A percentile compares a stretch with the other conserved stretches of the same genome.
These are phyloP conservation scores for Trametopsis cervina DNA, from an alignment of 768 basidiomycete species.

Conservation along the genomic window DNA sequence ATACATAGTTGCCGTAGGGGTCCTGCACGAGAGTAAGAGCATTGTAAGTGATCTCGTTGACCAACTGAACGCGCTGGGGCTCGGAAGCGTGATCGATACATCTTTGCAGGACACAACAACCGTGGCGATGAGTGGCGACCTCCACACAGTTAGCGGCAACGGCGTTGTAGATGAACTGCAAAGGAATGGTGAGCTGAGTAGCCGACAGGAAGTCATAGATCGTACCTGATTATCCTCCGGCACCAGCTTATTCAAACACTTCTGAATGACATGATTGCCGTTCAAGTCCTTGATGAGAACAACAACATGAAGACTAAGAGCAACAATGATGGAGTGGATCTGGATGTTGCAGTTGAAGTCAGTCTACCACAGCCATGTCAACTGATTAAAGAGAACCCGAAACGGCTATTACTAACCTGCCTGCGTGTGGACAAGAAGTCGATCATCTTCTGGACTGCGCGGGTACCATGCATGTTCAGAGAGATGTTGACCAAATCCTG, in stretches of 20 bases:
- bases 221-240: slow-evolving; percentile 96
- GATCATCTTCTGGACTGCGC: slow-evolving; percentile 99
- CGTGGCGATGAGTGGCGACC: slow-evolving; percentile 96
- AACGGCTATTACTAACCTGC: slow-evolving; percentile 57
- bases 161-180: slow-evolving; percentile 96
- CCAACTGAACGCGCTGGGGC: slow-evolving; percentile 89
- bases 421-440: slow-evolving; percentile 94
- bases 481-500: slow-evolving; percentile 97
- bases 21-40: slow-evolving; percentile 97
- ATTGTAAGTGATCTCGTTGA: slow-evolving; percentile 98
- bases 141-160: slow-evolving; percentile 99
- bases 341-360: slow-evolving; percentile 80
- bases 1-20: slow-evolving; percentile 88
- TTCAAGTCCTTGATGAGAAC: slow-evolving; percentile 98
- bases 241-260: slow-evolving; percentile 95
- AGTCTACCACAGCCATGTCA: slow-evolving; percentile 56
- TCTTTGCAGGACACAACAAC: slow-evolving; percentile 96
- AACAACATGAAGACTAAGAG: slow-evolving; percentile 95
- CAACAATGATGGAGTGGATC: slow-evolving; percentile 95
- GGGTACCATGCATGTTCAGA: slow-evolving; percentile 98
- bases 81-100: slow-evolving; percentile 99
- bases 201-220: not conserved
- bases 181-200: not conserved
- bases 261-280: slow-evolving; percentile 97
- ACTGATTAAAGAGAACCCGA: slow-evolving; percentile 35